Evolutionary conservation across 345 rosid species (phyloP).

Genomic region (Acer yangbiense): DNA sequence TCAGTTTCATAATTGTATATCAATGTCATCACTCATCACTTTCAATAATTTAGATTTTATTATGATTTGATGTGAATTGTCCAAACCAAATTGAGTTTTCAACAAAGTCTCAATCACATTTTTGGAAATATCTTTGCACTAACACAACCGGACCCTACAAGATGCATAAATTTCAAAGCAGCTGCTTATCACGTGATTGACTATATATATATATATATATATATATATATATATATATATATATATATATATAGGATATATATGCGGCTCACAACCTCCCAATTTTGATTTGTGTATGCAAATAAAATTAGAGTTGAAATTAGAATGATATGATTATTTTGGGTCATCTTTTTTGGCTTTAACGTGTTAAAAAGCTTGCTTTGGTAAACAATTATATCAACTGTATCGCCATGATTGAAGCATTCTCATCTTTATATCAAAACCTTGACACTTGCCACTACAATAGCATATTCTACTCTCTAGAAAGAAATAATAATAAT

Average conservation of each 20-base stretch:
- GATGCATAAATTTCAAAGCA: conserved; percentile 28
- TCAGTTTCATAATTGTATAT: not conserved
- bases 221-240: not conserved
- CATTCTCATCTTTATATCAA: not conserved
- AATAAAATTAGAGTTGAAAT: not conserved
- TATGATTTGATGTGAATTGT: conserved; percentile 20
- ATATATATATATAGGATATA: not conserved
- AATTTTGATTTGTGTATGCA: conserved; percentile 1
- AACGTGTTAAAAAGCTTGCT: not conserved
- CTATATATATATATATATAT: not conserved
- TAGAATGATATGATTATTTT: not conserved
- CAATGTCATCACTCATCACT: not conserved
- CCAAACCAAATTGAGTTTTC: not conserved
- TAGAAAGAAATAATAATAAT: no score
- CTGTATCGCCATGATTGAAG: conserved; percentile 15
- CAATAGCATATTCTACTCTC: not conserved
- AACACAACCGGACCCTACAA: conserved; percentile 6
- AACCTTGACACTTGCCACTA: not conserved
- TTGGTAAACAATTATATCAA: not conserved
- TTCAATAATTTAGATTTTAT: not conserved
- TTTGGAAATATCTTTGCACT: conserved; percentile 3
- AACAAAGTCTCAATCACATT: not conserved
- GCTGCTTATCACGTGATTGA: conserved; percentile 30
- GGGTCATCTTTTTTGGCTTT: not conserved
- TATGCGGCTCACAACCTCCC: not conserved